Conservation (phyloP, 2,329 filamentous ascomycete species). For the Magnaporthales sp. region DNA sequence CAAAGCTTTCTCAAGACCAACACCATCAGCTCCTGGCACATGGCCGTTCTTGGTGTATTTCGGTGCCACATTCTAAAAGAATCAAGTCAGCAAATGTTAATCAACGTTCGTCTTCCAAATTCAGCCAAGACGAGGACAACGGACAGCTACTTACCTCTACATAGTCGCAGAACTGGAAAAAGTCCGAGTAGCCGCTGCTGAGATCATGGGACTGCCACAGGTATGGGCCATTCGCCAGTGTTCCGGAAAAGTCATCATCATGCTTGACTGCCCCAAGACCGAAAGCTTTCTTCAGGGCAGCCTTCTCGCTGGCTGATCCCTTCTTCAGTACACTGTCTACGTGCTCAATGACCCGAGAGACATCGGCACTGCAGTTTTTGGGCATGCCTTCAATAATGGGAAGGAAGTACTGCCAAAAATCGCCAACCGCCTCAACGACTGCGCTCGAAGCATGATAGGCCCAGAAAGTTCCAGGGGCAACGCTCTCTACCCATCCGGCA, state of each 20-base stretch:
- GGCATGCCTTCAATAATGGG: conserved; percentile 45
- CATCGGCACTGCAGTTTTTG: conserved; percentile 45
- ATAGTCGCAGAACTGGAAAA: conserved; percentile 40
- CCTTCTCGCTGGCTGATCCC: conserved; percentile 28
- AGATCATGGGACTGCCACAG: conserved; percentile 46
- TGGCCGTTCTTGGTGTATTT: conserved; percentile 18
- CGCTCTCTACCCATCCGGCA: conserved; percentile 40
- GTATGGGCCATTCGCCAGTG: conserved; percentile 43
- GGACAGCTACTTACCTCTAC: conserved; percentile 40
- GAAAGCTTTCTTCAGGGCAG: conserved; percentile 40
- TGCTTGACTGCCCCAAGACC: conserved; percentile 32
- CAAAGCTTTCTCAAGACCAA: conserved; percentile 41
- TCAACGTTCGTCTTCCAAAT: background rate
- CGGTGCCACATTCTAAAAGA: background rate
- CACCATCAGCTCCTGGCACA: conserved; percentile 35
- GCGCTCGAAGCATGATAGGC: conserved; percentile 48
- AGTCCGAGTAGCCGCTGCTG: conserved; percentile 37
- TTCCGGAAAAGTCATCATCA: conserved; percentile 34
- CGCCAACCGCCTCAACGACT: conserved; percentile 40
- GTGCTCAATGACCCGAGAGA: conserved; percentile 40
- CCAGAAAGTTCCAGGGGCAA: conserved; percentile 48
- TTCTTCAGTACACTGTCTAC: conserved; percentile 36
- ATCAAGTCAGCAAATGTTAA: background rate
- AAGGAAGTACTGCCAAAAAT: conserved; percentile 48
- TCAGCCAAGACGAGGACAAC: conserved; percentile 18